These are phyloP conservation scores for Rhodotorula sphaerocarpa DNA, from an alignment of 768 basidiomycete genomes.

Conservation along the genomic window DNA sequence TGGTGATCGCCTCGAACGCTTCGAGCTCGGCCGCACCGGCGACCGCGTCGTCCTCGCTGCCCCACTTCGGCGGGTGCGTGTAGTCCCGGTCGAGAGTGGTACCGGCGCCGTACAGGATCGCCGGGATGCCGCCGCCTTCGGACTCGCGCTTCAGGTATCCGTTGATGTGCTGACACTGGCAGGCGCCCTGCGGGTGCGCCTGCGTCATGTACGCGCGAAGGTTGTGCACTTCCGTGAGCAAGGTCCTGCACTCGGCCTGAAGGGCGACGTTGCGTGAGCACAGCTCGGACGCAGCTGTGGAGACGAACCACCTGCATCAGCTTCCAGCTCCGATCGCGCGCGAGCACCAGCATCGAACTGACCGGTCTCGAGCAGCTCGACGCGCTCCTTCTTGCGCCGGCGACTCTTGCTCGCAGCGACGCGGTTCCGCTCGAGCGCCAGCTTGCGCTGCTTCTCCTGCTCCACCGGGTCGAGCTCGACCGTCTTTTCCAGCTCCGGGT, in stretches of 20 bases:
- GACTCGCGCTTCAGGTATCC: constrained; percentile 32
- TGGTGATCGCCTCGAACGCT: not conserved
- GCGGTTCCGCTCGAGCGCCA: constrained; percentile 34
- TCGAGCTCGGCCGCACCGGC: not conserved
- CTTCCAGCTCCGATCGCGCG: not conserved
- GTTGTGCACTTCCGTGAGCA: constrained; percentile 29
- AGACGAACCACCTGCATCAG: not conserved
- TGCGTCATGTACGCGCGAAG: constrained; percentile 22
- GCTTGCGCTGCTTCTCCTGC: constrained; percentile 26
- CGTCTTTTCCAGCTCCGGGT: constrained; percentile 14
- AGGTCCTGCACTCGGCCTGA: constrained; percentile 20
- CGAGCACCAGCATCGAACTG: not conserved
- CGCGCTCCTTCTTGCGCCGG: constrained; percentile 36
- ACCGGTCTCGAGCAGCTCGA: constrained; percentile 30
- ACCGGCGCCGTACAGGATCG: constrained; percentile 27
- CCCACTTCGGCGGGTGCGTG: constrained; percentile 15
- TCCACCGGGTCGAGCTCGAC: constrained; percentile 30
- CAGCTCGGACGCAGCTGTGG: constrained; percentile 20
- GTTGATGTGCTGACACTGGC: constrained; percentile 28
- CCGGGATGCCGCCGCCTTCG: constrained; percentile 29
- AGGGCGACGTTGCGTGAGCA: constrained; percentile 24
- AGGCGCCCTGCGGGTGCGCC: constrained; percentile 14
- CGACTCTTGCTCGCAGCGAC: constrained; percentile 37
- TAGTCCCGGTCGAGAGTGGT: constrained; percentile 21
- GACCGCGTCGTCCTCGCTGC: constrained; percentile 20